Conservation (phyloP, 331 rosid genomes). For the Acacia pycnantha region DNA sequence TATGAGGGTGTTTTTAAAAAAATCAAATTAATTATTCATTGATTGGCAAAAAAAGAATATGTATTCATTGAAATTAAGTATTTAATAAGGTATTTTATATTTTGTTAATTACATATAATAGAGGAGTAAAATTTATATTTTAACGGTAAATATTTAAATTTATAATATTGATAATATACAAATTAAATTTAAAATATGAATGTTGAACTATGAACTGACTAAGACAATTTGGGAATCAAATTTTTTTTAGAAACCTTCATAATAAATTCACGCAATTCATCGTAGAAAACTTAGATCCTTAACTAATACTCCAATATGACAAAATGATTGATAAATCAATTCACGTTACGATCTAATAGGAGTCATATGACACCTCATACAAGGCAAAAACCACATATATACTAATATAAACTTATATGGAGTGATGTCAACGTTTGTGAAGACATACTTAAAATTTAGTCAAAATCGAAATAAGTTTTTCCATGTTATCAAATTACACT, state of each 20-base stretch:
- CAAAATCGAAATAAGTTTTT: neutral
- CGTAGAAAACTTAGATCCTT: neutral
- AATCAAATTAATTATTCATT: too few species aligned
- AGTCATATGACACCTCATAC: neutral
- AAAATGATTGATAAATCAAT: neutral
- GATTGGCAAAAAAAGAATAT: too few species aligned
- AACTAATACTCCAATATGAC: neutral
- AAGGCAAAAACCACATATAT: neutral
- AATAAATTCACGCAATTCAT: too few species aligned
- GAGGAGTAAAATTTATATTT: neutral
- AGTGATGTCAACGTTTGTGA: neutral
- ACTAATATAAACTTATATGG: neutral
- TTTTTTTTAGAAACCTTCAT: neutral
- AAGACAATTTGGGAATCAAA: neutral
- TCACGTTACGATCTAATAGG: neutral
- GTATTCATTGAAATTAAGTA: neutral
- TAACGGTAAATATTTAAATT: too few species aligned
- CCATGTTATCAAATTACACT: too few species aligned
- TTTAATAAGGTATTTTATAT: too few species aligned
- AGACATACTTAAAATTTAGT: neutral
- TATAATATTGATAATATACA: too few species aligned
- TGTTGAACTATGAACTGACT: neutral
- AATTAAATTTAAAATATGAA: too few species aligned
- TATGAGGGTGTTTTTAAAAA: neutral
- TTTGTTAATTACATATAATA: too few species aligned